Base-by-base conservation (phyloP, 768 basidiomycete genomes). In the Boletus tomentosulus region DNA sequence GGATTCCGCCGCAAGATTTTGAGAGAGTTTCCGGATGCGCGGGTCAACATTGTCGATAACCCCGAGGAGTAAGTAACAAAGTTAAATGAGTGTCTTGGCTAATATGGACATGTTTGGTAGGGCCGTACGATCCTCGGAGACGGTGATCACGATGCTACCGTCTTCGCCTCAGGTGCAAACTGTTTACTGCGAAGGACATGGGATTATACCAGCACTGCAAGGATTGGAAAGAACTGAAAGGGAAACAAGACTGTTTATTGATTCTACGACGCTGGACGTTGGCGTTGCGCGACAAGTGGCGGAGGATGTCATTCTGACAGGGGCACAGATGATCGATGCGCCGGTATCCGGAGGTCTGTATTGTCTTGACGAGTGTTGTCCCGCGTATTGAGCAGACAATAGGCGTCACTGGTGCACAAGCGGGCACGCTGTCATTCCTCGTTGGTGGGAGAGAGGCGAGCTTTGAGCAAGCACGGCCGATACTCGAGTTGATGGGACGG, bases 241-340 rank as follows among this genome's bases (percentile, higher is more conserved):
- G 30, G 66, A 71, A 28, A 58, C 63, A 24, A 87, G 88, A 0
- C 66, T 96, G 11, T 83, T 85, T 58, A 89, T 98, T 48, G 94
- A 98, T 70, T 92, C 89, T 8, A 98, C 95, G 9, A 96, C 95
- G 0, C 76, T 95, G 37, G 92, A 96, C 61, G 87, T 94, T 6
- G 75, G 75, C 7, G 82, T 87, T 9, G 86, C 93, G 0, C 82
- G 82, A 39, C 69, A 78, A 30, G 83, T 95, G 11, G 81, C 92
- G 0, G 55, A 66, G 10, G 71, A 77, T 24, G 80, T 89, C 1
- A 73, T 71, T 10, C 53, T 63, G 13, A 71, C 76, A 27, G 85
- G 87, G 25, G 90, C 85, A 7, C 71, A 71, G 38, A 92, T 97
- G 83, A 78, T 97, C 22, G 95, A 98, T 66, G 93, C 95, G 6